Conservation (phyloP, 495 filamentous ascomycete genomes). For the Penicillium manginii region DNA sequence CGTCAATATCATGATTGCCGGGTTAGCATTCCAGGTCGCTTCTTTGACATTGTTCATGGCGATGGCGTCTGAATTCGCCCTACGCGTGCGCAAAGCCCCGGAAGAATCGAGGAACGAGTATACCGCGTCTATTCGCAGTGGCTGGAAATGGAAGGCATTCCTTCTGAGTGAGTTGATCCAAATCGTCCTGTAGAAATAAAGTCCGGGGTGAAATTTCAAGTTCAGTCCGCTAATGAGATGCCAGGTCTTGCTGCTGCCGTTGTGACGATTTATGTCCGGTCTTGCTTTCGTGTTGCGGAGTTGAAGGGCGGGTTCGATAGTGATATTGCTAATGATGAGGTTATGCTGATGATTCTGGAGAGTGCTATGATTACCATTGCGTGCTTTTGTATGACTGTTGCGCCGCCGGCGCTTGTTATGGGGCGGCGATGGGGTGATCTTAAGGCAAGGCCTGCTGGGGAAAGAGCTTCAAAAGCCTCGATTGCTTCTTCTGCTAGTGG, state of each 20-base stretch:
- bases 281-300: constrained; percentile 67
- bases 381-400: constrained; percentile 53
- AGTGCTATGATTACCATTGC: constrained; percentile 70
- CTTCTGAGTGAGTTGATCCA: constrained; percentile 16
- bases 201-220: too few relatives aligned
- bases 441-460: background rate
- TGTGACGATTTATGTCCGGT: constrained; percentile 63
- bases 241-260: constrained; percentile 52
- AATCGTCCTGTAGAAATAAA: too few relatives aligned
- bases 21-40: constrained; percentile 57
- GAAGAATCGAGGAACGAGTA: constrained; percentile 13
- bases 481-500: background rate
- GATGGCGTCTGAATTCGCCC: constrained; percentile 54
- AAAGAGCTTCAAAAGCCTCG: background rate
- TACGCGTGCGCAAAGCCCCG: constrained; percentile 35
- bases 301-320: constrained; percentile 65
- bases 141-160: constrained; percentile 21
- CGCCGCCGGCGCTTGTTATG: constrained; percentile 7
- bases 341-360: constrained; percentile 70
- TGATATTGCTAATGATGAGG: constrained; percentile 59
- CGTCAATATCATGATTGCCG: constrained; percentile 59
- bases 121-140: constrained; percentile 5
- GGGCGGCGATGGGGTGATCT: background rate
- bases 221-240: constrained; percentile 9
- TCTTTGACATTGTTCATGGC: constrained; percentile 56